Evolutionary conservation across 768 basidiomycete genomes (phyloP).

Genomic region (Lentinula detonsa): DNA sequence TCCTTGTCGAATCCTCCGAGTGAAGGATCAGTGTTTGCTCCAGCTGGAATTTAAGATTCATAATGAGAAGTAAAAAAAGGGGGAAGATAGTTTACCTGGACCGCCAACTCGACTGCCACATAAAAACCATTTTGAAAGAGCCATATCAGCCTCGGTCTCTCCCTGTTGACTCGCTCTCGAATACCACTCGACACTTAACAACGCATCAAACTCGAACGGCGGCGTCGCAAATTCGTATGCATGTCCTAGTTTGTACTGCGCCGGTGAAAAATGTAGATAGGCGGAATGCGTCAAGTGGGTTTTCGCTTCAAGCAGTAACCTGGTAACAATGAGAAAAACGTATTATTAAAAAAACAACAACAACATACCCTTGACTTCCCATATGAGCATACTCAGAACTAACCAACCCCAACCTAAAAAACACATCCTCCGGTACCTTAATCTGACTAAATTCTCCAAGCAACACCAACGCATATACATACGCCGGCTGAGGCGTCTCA

Average conservation of each 20-base stretch:
- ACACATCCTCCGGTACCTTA: conserved; percentile 37
- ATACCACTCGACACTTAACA: conserved; percentile 90
- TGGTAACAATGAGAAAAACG: conserved; percentile 26
- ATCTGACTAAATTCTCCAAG: conserved; percentile 77
- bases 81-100: no score
- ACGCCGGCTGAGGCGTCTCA: conserved; percentile 82
- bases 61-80: no score
- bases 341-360: not conserved
- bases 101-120: conserved; percentile 55
- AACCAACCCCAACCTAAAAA: conserved; percentile 49
- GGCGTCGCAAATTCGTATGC: conserved; percentile 88
- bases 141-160: conserved; percentile 94
- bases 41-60: no score
- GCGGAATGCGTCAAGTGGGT: conserved; percentile 81
- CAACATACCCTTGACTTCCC: conserved; percentile 1
- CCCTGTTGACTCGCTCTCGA: conserved; percentile 75
- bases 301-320: conserved; percentile 50
- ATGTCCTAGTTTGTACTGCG: conserved; percentile 90
- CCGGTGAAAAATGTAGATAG: conserved; percentile 76
- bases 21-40: not conserved
- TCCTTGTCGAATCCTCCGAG: conserved; percentile 78
- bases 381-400: conserved; percentile 40
- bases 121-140: conserved; percentile 94
- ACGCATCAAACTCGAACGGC: conserved; percentile 71
- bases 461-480: conserved; percentile 83